phyloP scores from a whole-genome alignment of 768 basidiomycete species.

The Tylopilus balloui region DNA sequence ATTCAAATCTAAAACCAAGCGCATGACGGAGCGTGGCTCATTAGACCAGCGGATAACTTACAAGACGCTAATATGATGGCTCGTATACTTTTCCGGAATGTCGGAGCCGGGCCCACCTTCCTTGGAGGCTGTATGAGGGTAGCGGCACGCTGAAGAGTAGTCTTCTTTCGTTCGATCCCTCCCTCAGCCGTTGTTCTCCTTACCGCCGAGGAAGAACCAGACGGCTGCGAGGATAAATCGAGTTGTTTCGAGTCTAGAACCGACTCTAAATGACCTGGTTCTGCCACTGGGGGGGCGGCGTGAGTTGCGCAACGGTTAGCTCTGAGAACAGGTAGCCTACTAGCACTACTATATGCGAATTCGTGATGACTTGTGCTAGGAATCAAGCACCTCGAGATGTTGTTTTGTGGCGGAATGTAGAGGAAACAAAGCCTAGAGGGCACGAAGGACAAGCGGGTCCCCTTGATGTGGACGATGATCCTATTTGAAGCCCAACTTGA shows the following conservation, averaged over 20 bases:
- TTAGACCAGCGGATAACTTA: slow-evolving; percentile 26
- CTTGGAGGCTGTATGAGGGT: slow-evolving; percentile 37
- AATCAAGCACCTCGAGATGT: not conserved
- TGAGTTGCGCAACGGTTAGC: slow-evolving; percentile 3
- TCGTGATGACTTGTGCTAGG: not conserved
- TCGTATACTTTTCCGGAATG: slow-evolving; percentile 41
- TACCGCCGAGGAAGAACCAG: slow-evolving; percentile 13
- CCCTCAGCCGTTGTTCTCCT: slow-evolving; percentile 6
- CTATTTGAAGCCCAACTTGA: slow-evolving; percentile 7
- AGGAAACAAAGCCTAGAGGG: not conserved
- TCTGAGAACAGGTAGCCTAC: slow-evolving; percentile 5
- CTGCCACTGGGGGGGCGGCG: slow-evolving; percentile 9
- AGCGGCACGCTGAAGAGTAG: slow-evolving; percentile 19
- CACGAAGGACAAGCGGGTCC: not conserved
- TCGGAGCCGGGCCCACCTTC: slow-evolving; percentile 41
- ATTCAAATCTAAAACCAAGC: slow-evolving; percentile 51
- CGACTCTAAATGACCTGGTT: slow-evolving; percentile 4
- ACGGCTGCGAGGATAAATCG: slow-evolving; percentile 3
- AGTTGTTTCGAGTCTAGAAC: slow-evolving; percentile 2
- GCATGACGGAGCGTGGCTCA: slow-evolving; percentile 1
- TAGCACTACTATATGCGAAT: not conserved
- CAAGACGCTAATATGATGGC: slow-evolving; percentile 57
- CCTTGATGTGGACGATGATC: not conserved
- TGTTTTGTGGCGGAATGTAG: not conserved
- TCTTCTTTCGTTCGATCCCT: slow-evolving; percentile 2